Evolutionary conservation across 768 basidiomycete genomes (phyloP), one percentile per base, ranked within the genome.

Genomic region (Amylocystis lapponica): DNA sequence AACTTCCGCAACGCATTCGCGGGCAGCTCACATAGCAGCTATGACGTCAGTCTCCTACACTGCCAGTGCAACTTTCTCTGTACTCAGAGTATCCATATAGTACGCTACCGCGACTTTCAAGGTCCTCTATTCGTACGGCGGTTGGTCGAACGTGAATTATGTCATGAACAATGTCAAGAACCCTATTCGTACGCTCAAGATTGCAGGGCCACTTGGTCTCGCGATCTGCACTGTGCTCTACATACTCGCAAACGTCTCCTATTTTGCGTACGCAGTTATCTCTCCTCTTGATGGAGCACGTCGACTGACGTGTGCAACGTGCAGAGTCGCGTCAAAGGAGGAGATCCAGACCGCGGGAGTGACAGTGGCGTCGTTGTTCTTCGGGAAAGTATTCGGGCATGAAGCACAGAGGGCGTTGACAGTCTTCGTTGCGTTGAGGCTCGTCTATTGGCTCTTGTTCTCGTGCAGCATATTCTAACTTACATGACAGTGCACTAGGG

Each of bases 71-170:
- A n/a, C n/a, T n/a, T n/a, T n/a, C n/a, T n/a, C n/a, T n/a, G n/a
- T n/a, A 19, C 33, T 17, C 9, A 17, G 13, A 19, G 10, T 17
- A 19, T n/a, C n/a, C n/a, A 13, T 20, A n/a, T 39, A 79, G 78
- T 81, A 78, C 43, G 78, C 76, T 1, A 76, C 78, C 0, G 79
- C 76, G 2, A 78, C 69, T 0, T 78, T 76, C 69, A 78, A 80
- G 47, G 75, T 81, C 20, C 60, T 80, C 16, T 64, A 66, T 40
- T 55, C 70, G 2, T 75, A 70, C 43, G 33, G 54, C 2, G 78
- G 78, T 4, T 79, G 78, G 78, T 73, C 72, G 2, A 74, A 71
- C 36, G 71, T 74, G 20, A 78, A 78, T 51, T 76, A 76, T 39
- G 78, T 80, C 5, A 59, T 81, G 44, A 79, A 78, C 59, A 76